Conservation (phyloP, 2,329 filamentous ascomycete species). For the Grosmannia huntii region DNA sequence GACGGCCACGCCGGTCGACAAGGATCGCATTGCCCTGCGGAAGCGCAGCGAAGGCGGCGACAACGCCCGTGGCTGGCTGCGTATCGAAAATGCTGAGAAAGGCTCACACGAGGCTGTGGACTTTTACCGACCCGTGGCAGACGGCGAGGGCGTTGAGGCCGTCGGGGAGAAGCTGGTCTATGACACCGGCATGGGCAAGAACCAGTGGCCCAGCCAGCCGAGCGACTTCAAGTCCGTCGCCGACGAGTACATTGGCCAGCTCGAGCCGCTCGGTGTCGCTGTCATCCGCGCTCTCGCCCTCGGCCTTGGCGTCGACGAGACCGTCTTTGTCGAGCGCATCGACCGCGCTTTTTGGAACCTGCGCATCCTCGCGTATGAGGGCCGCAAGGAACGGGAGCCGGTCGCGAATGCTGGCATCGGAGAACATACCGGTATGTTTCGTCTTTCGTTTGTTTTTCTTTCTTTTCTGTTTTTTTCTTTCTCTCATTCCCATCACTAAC, state of each 20-base stretch:
- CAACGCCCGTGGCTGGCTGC: constrained; percentile 6
- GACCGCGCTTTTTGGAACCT: constrained; percentile 6
- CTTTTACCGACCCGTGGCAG: neutral
- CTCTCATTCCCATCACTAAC: neutral
- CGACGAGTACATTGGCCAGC: neutral
- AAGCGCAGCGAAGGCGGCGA: constrained; percentile 2
- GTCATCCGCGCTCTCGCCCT: constrained; percentile 1
- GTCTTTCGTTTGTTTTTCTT: neutral
- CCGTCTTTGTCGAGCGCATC: constrained; percentile 3
- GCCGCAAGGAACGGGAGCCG: neutral
- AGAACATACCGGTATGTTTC: constrained; percentile 1
- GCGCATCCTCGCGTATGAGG: constrained; percentile 4
- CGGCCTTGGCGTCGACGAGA: neutral
- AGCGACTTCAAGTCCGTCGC: neutral
- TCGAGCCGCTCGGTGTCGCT: neutral
- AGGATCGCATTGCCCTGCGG: constrained; percentile 1
- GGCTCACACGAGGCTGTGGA: constrained; percentile 4
- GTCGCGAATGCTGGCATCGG: neutral
- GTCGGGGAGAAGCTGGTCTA: neutral
- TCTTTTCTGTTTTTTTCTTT: neutral
- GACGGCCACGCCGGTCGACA: neutral
- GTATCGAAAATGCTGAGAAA: constrained; percentile 1
- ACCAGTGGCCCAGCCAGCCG: constrained; percentile 3
- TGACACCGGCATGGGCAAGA: constrained; percentile 1
- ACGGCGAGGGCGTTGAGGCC: neutral